Evolutionary conservation across 1,284 basidiomycete species (phyloP), one percentile per base, ranked within the genome.

Genomic region (Moesziomyces sp.): DNA sequence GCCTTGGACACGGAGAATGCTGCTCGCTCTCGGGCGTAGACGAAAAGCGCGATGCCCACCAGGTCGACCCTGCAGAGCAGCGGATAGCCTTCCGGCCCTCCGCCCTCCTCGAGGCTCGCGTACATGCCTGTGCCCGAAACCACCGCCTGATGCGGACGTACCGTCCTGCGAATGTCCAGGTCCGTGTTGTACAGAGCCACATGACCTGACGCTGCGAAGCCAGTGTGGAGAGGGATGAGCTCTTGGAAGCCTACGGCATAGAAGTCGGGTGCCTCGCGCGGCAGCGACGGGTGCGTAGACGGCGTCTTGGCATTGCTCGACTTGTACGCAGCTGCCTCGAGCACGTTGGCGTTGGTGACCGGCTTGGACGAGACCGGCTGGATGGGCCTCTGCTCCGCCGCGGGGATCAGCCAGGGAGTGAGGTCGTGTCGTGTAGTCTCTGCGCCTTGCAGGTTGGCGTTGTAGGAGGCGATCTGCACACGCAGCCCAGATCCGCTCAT

Each of bases 191-290:
- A 85, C 85, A 80, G 89, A 87, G 59, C 89, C 0, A 51, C 43
- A 86, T 47, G 92, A 90, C 73, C 47, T 47, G 54, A 47, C 8
- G 50, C 64, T 14, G 70, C 60, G 46, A 65, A 62, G 21, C 91
- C 26, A 2, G 57, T 59, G 46, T 67, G 75, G n/a, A 95, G 87
- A 5, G 93, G 93, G 11, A 94, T 86, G 45, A 94, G 87, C 83
- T 95, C 93, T 81, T 95, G 93, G 76, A 95, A 94, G 13, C 93
- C 93, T 48, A 95, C 90, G 0, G 91, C 93, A 56, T 94, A 89
- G 38, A 95, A 90, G 83, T 94, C 93, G 7, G 82, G 81, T 23
- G 81, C 79, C 44, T 81, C 77, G 24, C 82, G 72, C 18, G 78
- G 73, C 21, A 72, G 47, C 16, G 67, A 66, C 5, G 68, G 68